phyloP scores from a whole-genome alignment of 495 filamentous ascomycete genomes.

The Aspergillus sparsus region DNA sequence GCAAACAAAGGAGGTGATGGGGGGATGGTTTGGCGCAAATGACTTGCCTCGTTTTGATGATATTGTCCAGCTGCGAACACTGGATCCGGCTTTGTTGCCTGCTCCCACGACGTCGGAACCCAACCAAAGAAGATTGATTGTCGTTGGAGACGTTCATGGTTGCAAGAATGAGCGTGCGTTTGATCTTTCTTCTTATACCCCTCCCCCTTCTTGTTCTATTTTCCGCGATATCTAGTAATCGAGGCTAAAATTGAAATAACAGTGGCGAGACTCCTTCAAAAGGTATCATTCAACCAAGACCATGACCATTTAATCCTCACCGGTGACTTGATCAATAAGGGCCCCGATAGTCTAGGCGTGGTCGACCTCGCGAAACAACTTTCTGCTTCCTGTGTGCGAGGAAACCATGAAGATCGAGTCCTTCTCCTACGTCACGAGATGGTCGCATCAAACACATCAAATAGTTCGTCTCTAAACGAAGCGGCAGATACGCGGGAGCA shows the following conservation, averaged over 20 bases:
- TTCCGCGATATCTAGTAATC: not conserved
- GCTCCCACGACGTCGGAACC: conserved; percentile 1
- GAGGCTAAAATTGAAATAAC: conserved; percentile 14
- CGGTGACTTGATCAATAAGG: conserved; percentile 87
- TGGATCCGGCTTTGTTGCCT: conserved; percentile 29
- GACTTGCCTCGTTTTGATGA: conserved; percentile 48
- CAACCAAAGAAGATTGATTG: conserved; percentile 54
- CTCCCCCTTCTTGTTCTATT: not conserved
- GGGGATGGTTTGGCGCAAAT: conserved; percentile 53
- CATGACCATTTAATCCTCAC: conserved; percentile 78
- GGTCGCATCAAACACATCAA: conserved; percentile 25
- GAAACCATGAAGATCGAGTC: conserved; percentile 90
- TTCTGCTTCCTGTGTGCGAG: conserved; percentile 77
- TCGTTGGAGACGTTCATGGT: conserved; percentile 92
- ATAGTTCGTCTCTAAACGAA: conserved; percentile 20
- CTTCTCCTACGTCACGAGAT: conserved; percentile 55
- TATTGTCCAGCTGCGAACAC: conserved; percentile 38
- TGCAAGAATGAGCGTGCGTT: conserved; percentile 63
- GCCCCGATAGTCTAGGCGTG: conserved; percentile 79
- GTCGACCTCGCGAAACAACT: conserved; percentile 69
- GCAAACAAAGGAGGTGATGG: conserved; percentile 30
- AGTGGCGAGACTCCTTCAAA: conserved; percentile 66
- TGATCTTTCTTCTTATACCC: not conserved
- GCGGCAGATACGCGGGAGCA: conserved; percentile 39
- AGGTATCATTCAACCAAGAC: conserved; percentile 60